These are phyloP conservation scores for Cenococcum geophilum DNA, from an alignment of 495 filamentous ascomycete genomes.

Conservation along the genomic window DNA sequence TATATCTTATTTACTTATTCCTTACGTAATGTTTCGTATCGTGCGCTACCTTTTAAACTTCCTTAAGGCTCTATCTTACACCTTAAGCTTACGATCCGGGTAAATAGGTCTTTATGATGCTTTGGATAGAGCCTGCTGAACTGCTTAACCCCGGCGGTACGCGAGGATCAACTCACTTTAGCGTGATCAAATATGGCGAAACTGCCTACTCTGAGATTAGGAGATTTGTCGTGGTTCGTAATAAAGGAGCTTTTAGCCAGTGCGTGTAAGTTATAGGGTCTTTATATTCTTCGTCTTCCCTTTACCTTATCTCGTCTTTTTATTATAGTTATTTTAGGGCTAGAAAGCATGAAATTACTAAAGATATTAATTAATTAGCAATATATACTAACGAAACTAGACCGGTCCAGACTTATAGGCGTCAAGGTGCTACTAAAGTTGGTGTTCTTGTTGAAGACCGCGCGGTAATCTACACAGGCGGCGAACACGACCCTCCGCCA, in stretches of 20 bases:
- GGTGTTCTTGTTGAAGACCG: conserved; percentile 25
- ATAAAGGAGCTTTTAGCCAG: conserved; percentile 22
- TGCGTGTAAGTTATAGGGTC: conserved; percentile 16
- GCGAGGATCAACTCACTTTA: conserved; percentile 22
- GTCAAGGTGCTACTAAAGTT: conserved; percentile 23
- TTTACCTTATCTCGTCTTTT: background rate
- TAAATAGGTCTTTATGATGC: conserved; percentile 22
- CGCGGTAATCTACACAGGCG: conserved; percentile 26
- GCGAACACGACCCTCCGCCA: background rate
- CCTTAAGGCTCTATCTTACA: too few relatives aligned
- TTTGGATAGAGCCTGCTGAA: conserved; percentile 31
- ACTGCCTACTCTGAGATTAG: conserved; percentile 28
- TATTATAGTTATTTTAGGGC: too few relatives aligned
- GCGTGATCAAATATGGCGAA: conserved; percentile 17
- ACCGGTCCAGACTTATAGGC: conserved; percentile 28
- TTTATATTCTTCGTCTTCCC: background rate
- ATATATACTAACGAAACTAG: background rate
- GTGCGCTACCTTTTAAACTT: too few relatives aligned
- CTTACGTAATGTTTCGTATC: background rate
- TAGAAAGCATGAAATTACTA: background rate
- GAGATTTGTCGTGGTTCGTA: conserved; percentile 30
- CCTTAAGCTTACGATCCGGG: too few relatives aligned
- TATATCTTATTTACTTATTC: background rate
- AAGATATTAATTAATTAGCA: background rate
- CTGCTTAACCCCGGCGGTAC: conserved; percentile 17